phyloP scores from a whole-genome alignment of 192 early-diverging fungal genomes.

The Fimicolochytrium jonesii region DNA sequence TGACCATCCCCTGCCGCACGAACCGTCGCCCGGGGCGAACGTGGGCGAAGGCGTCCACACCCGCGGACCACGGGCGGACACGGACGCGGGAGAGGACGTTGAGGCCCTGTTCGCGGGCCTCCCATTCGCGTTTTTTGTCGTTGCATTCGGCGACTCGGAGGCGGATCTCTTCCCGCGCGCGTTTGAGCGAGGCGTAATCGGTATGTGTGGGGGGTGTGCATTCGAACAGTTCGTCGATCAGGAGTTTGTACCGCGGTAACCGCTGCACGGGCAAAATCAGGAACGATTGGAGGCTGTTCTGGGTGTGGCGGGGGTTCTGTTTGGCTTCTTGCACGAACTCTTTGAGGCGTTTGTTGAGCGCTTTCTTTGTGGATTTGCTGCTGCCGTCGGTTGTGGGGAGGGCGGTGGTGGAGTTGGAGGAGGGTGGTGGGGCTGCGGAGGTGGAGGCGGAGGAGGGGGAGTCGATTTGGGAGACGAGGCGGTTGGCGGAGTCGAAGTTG shows the following conservation, averaged over 20 bases:
- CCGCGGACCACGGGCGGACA: slow-evolving; percentile 13
- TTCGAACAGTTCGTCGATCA: slow-evolving; percentile 78
- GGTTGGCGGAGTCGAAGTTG: slow-evolving; percentile 75
- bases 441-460: background rate
- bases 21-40: slow-evolving; percentile 25
- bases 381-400: background rate
- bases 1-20: slow-evolving; percentile 21
- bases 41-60: slow-evolving; percentile 3
- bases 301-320: slow-evolving; percentile 59
- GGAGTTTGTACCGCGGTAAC: slow-evolving; percentile 87
- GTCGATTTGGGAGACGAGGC: slow-evolving; percentile 49
- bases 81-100: slow-evolving; percentile 21
- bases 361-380: slow-evolving; percentile 13
- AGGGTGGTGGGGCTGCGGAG: background rate
- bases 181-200: slow-evolving; percentile 67
- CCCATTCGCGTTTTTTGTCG: slow-evolving; percentile 75
- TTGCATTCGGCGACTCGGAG: slow-evolving; percentile 75
- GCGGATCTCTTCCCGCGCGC: slow-evolving; percentile 69
- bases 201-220: slow-evolving; percentile 71
- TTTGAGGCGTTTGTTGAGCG: slow-evolving; percentile 14
- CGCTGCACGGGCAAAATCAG: slow-evolving; percentile 91
- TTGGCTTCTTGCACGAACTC: slow-evolving; percentile 42
- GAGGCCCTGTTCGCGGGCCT: slow-evolving; percentile 36
- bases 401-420: background rate
- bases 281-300: slow-evolving; percentile 79